phyloP scores from a whole-genome alignment of 139 green algal species.

The Spirogloea muscicola region DNA sequence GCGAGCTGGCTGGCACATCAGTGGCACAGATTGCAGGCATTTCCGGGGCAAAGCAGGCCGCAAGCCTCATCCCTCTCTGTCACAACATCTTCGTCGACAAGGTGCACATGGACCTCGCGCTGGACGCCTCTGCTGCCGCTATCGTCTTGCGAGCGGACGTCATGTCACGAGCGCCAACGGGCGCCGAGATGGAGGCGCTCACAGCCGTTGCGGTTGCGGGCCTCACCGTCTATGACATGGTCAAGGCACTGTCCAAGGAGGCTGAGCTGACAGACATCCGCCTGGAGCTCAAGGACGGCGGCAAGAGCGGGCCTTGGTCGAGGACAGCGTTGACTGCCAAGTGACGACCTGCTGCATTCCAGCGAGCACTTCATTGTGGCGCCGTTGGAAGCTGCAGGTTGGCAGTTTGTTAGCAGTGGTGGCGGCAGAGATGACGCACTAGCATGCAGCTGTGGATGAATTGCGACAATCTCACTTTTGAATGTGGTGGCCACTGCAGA shows the following conservation, averaged over 20 bases:
- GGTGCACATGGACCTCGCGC: constrained; percentile 64
- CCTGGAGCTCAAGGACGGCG: constrained; percentile 76
- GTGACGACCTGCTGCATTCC: too few relatives aligned
- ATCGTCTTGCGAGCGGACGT: constrained; percentile 62
- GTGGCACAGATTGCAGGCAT: constrained; percentile 86
- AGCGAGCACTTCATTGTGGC: too few relatives aligned
- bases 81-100: constrained; percentile 41
- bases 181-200: constrained; percentile 98
- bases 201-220: constrained; percentile 74
- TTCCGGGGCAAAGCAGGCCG: constrained; percentile 74
- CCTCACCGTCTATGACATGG: constrained; percentile 97
- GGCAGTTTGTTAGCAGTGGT: too few relatives aligned
- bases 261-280: constrained; percentile 70
- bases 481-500: too few relatives aligned
- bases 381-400: too few relatives aligned
- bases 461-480: too few relatives aligned
- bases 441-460: too few relatives aligned
- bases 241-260: constrained; percentile 78
- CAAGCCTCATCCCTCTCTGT: constrained; percentile 68
- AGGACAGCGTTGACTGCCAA: too few relatives aligned
- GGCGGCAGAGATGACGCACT: too few relatives aligned
- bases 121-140: constrained; percentile 48
- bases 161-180: constrained; percentile 44
- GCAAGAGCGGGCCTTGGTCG: constrained; percentile 76
- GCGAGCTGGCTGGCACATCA: too few relatives aligned